Evolutionary conservation across 2,329 filamentous ascomycete species (phyloP).

Genomic region (Xylaria sp.): DNA sequence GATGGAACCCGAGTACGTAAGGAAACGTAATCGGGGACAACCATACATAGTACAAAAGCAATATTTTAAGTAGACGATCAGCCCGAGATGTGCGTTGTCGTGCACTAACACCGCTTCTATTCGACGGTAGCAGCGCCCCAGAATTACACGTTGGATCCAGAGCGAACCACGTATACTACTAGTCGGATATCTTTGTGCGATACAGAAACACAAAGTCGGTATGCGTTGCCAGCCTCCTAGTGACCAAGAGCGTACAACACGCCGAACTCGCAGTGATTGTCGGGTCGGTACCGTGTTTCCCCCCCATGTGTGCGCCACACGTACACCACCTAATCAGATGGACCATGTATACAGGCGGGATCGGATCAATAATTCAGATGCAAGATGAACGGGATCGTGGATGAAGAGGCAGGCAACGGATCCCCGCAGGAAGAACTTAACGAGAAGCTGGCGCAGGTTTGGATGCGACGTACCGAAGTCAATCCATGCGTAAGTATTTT

Average conservation of each 20-base stretch:
- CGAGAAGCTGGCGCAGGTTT: slow-evolving; percentile 20
- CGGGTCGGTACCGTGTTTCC: not conserved
- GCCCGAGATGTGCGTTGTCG: slow-evolving; percentile 33
- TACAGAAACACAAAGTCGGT: not conserved
- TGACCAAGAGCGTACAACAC: no score
- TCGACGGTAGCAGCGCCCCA: not conserved
- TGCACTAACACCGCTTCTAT: slow-evolving; percentile 2
- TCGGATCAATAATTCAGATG: slow-evolving; percentile 37
- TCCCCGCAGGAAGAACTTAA: slow-evolving; percentile 17
- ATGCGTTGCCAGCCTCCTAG: not conserved
- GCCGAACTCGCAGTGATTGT: not conserved
- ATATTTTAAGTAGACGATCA: slow-evolving; percentile 15
- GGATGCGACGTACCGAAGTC: slow-evolving; percentile 23
- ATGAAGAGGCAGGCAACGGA: slow-evolving; percentile 29
- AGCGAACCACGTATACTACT: slow-evolving; percentile 29
- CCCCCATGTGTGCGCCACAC: not conserved
- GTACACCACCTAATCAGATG: not conserved
- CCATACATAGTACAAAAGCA: slow-evolving; percentile 19
- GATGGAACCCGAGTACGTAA: not conserved
- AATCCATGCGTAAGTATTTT: not conserved
- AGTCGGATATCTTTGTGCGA: slow-evolving; percentile 4
- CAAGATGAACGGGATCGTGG: slow-evolving; percentile 47
- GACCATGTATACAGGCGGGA: slow-evolving; percentile 17
- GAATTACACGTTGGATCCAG: slow-evolving; percentile 6
- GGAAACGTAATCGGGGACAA: slow-evolving; percentile 2